A percentile compares a stretch with the other conserved stretches of the same genome.
phyloP scores from a whole-genome alignment of 495 filamentous ascomycete species.

The Aspergillus mulundensis region DNA sequence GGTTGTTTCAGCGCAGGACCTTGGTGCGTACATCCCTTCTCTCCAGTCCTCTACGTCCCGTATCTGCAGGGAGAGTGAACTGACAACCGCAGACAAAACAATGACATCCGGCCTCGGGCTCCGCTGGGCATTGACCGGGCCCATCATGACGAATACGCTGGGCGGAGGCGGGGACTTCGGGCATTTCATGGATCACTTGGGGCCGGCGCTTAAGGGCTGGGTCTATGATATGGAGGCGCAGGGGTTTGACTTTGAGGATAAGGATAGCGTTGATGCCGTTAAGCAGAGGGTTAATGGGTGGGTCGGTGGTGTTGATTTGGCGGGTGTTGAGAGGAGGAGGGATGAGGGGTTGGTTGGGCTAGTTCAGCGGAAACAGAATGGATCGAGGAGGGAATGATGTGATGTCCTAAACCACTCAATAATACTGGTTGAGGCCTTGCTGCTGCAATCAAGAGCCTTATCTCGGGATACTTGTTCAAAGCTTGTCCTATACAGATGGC shows the following conservation, averaged over 20 bases:
- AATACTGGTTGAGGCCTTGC: no score
- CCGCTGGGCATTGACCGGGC: neutral
- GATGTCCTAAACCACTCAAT: no score
- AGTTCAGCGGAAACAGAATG: no score
- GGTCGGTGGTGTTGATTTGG: neutral
- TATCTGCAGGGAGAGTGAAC: neutral
- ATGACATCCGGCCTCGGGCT: neutral
- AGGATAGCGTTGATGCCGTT: neutral
- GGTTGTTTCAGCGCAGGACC: neutral
- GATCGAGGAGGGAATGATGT: no score
- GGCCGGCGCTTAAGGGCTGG: neutral
- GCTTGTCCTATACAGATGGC: no score
- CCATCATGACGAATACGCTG: neutral
- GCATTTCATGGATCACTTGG: neutral
- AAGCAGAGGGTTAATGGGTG: neutral
- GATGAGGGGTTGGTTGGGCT: neutral
- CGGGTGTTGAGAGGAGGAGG: neutral
- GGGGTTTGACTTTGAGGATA: neutral
- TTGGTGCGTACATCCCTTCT: neutral
- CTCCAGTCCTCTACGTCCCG: neutral
- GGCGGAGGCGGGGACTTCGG: neutral
- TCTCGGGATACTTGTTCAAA: no score
- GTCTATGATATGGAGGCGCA: neutral
- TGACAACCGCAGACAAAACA: neutral
- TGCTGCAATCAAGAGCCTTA: no score